phyloP scores from a whole-genome alignment of 78 protist species.

The Monosiga brevicollis region DNA sequence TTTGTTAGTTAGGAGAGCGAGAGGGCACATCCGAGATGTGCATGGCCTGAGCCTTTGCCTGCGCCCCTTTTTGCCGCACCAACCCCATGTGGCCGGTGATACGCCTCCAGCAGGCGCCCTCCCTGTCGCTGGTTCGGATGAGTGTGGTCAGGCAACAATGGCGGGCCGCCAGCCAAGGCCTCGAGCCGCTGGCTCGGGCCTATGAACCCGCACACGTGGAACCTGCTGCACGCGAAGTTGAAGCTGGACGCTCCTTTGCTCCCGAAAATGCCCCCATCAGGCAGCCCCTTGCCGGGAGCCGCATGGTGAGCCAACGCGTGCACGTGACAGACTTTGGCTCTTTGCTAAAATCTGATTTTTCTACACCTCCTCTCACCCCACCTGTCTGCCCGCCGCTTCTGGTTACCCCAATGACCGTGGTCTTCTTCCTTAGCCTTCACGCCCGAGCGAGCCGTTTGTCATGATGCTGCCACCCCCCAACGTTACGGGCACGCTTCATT shows the following conservation, averaged over 20 bases:
- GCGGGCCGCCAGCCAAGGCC: too few species aligned
- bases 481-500: conserved; percentile 90
- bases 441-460: conserved; percentile 30
- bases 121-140: too few species aligned
- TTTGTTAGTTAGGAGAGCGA: neutral
- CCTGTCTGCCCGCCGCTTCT: neutral
- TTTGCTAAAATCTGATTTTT: neutral
- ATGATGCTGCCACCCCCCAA: conserved; percentile 94
- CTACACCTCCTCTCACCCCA: neutral
- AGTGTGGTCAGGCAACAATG: too few species aligned
- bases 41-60: neutral
- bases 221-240: too few species aligned
- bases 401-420: neutral
- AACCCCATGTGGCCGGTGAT: too few species aligned
- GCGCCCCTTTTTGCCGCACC: neutral
- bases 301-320: neutral
- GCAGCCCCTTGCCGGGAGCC: too few species aligned
- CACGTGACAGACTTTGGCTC: neutral
- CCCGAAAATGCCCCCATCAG: too few species aligned
- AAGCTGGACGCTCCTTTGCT: too few species aligned
- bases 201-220: too few species aligned
- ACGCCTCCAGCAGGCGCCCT: too few species aligned
- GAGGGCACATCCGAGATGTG: neutral
- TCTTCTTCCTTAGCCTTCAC: neutral
- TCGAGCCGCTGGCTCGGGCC: too few species aligned